Evolutionary conservation across 1,284 basidiomycete species (phyloP).

Genomic region (Ustilago tritici): DNA sequence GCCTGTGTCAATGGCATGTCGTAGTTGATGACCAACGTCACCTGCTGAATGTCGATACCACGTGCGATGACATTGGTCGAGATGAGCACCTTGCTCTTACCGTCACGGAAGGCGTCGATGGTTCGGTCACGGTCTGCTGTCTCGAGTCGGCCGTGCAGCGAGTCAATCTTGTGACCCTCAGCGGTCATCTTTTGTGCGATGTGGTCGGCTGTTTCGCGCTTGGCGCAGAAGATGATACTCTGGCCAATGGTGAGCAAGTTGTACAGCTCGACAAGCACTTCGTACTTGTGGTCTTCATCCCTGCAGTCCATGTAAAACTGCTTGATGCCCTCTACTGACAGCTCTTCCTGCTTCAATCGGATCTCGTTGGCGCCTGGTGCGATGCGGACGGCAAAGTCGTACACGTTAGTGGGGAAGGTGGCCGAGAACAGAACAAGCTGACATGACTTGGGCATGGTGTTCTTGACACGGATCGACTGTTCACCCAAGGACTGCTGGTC

Average conservation of each 20-base stretch:
- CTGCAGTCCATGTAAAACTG: conserved; percentile 94
- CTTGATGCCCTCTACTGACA: conserved; percentile 92
- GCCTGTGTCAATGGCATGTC: conserved; percentile 81
- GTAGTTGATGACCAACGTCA: conserved; percentile 86
- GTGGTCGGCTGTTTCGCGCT: conserved; percentile 88
- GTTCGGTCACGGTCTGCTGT: conserved; percentile 87
- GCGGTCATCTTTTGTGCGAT: conserved; percentile 89
- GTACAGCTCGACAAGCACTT: conserved; percentile 92
- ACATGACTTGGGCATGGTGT: conserved; percentile 76
- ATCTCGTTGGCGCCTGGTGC: conserved; percentile 97
- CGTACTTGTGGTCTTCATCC: conserved; percentile 91
- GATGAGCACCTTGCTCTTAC: conserved; percentile 95
- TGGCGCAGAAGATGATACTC: conserved; percentile 90
- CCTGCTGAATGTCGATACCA: conserved; percentile 98
- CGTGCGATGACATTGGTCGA: conserved; percentile 99
- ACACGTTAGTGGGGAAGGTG: conserved; percentile 94
- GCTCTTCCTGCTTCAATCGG: conserved; percentile 91
- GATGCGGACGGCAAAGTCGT: conserved; percentile 88
- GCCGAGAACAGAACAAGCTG: conserved; percentile 98
- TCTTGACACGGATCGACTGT: conserved; percentile 93
- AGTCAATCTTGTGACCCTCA: conserved; percentile 96
- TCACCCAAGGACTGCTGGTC: conserved; percentile 96
- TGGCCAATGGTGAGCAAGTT: conserved; percentile 92
- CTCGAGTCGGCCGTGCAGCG: conserved; percentile 93
- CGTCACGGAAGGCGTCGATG: conserved; percentile 95